A percentile compares a stretch with the other conserved stretches of the same genome.
These are phyloP conservation scores for Cupressus sempervirens DNA, from an alignment of 75 land plant species.

Conservation along the genomic window DNA sequence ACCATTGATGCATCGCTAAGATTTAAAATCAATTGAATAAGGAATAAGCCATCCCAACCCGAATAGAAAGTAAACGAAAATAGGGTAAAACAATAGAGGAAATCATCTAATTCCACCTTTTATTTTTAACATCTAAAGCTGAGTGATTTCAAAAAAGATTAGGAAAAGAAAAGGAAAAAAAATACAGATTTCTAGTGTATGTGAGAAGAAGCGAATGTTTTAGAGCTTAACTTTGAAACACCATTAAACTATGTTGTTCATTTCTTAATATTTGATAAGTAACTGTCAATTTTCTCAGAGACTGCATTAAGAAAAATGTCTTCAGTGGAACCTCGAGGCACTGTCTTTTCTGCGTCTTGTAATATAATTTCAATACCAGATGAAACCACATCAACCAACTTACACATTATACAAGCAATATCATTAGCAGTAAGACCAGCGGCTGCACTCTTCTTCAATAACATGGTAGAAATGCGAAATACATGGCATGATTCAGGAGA, in stretches of 20 bases:
- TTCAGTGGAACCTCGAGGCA: neutral
- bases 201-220: neutral
- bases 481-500: conserved; percentile 47
- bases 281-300: neutral
- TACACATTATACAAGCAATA: conserved; percentile 88
- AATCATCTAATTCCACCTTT: too few species aligned
- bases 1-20: too few species aligned
- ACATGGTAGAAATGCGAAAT: conserved; percentile 84
- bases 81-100: too few species aligned
- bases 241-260: neutral
- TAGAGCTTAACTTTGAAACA: too few species aligned
- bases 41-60: too few species aligned
- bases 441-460: conserved; percentile 82
- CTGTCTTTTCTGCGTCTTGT: conserved; percentile 35
- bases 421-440: conserved; percentile 69
- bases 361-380: conserved; percentile 75
- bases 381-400: conserved; percentile 40
- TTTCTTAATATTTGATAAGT: neutral
- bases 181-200: too few species aligned
- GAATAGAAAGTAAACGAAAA: too few species aligned
- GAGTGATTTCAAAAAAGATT: too few species aligned
- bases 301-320: neutral
- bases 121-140: too few species aligned
- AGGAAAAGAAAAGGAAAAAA: too few species aligned
- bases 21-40: too few species aligned